Percentiles rank a stretch among this genome's conserved stretches.
Evolutionary conservation across 768 basidiomycete species (phyloP).

Genomic region (Stropharia rugosoannulata): DNA sequence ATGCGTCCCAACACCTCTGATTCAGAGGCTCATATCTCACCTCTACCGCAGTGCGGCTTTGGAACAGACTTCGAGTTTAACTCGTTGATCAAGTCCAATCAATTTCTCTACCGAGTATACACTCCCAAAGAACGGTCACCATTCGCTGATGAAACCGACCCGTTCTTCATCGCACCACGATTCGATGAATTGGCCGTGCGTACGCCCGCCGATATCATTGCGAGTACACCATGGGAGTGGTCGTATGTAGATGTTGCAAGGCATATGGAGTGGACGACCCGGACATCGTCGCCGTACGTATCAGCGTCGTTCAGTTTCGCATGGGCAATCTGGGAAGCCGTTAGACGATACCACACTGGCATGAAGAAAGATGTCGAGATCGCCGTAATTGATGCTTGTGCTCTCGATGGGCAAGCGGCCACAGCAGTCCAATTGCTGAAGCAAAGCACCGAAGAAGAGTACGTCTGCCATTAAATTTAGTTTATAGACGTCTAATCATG

Average conservation of each 20-base stretch:
- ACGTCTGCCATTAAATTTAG: constrained; percentile 24
- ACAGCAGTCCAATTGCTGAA: constrained; percentile 67
- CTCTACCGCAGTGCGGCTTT: constrained; percentile 75
- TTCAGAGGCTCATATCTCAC: constrained; percentile 21
- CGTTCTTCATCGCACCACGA: constrained; percentile 68
- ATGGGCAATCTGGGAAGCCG: constrained; percentile 83
- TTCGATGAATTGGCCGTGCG: constrained; percentile 51
- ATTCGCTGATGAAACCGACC: constrained; percentile 51
- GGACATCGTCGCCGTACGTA: constrained; percentile 64
- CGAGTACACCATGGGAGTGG: constrained; percentile 25
- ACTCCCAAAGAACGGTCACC: constrained; percentile 65
- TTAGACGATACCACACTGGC: constrained; percentile 67
- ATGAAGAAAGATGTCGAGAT: constrained; percentile 79
- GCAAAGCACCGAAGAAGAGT: constrained; percentile 55
- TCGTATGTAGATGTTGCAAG: constrained; percentile 63
- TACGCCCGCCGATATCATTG: constrained; percentile 30
- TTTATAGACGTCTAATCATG: constrained; percentile 5
- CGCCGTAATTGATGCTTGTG: constrained; percentile 71
- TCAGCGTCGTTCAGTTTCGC: constrained; percentile 80
- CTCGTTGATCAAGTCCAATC: constrained; percentile 58
- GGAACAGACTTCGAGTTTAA: constrained; percentile 62
- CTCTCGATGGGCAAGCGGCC: constrained; percentile 53
- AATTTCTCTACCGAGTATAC: constrained; percentile 79
- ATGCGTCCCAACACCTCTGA: constrained; percentile 18
- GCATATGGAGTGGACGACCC: constrained; percentile 81